These are phyloP conservation scores for Chlorella sp. DNA, from an alignment of 139 green algal species.

Conservation along the genomic window DNA sequence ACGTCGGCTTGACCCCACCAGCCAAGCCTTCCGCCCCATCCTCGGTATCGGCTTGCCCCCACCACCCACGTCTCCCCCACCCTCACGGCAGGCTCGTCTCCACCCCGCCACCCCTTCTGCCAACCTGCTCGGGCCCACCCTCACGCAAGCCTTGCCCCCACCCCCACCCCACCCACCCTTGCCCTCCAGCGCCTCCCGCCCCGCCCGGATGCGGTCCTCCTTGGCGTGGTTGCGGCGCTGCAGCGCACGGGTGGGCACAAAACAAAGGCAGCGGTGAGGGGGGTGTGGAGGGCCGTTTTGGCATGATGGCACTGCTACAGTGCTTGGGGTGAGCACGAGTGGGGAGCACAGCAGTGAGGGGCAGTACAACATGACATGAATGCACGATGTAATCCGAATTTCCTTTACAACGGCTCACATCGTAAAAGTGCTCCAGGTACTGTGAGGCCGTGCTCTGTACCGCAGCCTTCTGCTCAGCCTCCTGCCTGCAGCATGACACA, in stretches of 20 bases:
- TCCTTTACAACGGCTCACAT: too few species aligned
- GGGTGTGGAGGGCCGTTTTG: not conserved
- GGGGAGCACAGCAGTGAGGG: not conserved
- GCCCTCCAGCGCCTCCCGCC: constrained; percentile 34
- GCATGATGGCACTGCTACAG: too few species aligned
- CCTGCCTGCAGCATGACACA: constrained; percentile 6
- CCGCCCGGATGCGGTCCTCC: constrained; percentile 31
- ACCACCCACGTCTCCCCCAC: too few species aligned
- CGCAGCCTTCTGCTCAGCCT: constrained; percentile 44
- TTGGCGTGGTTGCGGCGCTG: constrained; percentile 47
- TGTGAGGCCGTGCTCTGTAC: constrained; percentile 31
- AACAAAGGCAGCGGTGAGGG: not conserved
- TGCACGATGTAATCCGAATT: too few species aligned
- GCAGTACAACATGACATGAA: not conserved
- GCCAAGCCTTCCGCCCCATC: too few species aligned
- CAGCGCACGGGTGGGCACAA: not conserved
- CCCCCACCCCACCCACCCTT: not conserved
- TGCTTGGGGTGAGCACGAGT: too few species aligned
- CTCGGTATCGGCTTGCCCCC: too few species aligned
- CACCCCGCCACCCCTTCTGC: too few species aligned
- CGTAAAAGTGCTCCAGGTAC: constrained; percentile 56
- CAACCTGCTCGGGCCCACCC: too few species aligned
- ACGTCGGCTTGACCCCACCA: too few species aligned
- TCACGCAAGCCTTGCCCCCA: not conserved
- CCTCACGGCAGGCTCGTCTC: too few species aligned